Evolutionary conservation across 2,329 filamentous ascomycete genomes (phyloP).

Genomic region (Xylogone sp.): DNA sequence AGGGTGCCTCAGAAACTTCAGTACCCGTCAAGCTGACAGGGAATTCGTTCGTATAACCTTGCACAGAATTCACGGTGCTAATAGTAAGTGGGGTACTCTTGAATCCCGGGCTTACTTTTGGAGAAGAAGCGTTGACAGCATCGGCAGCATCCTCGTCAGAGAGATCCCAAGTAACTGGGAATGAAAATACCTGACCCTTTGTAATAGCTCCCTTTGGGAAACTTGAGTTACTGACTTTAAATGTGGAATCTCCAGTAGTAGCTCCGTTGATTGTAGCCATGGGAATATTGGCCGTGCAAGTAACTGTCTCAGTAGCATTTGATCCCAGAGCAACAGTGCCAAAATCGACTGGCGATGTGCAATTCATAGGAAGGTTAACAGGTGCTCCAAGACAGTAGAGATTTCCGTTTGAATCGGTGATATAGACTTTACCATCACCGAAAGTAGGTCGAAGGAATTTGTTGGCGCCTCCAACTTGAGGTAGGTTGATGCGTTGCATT

Average conservation of each 20-base stretch:
- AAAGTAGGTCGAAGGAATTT: slow-evolving; percentile 37
- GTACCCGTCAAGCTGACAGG: slow-evolving; percentile 32
- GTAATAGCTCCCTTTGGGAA: slow-evolving; percentile 28
- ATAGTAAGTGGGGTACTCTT: slow-evolving; percentile 30
- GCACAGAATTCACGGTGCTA: slow-evolving; percentile 29
- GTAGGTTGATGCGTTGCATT: slow-evolving; percentile 27
- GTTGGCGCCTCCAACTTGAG: slow-evolving; percentile 29
- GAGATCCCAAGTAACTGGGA: slow-evolving; percentile 32
- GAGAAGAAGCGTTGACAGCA: slow-evolving; percentile 11
- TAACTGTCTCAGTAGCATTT: slow-evolving; percentile 18
- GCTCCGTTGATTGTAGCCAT: slow-evolving; percentile 28
- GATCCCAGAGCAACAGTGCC: slow-evolving; percentile 27
- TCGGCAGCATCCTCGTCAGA: slow-evolving; percentile 10
- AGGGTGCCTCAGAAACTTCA: slow-evolving; percentile 27
- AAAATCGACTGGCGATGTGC: slow-evolving; percentile 31
- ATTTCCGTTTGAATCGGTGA: slow-evolving; percentile 21
- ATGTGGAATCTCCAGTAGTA: slow-evolving; percentile 25
- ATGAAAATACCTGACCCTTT: slow-evolving; percentile 27
- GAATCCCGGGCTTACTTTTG: slow-evolving; percentile 25
- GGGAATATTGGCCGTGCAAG: slow-evolving; percentile 30
- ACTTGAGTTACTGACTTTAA: slow-evolving; percentile 26
- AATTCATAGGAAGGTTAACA: slow-evolving; percentile 33
- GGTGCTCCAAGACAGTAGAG: slow-evolving; percentile 29
- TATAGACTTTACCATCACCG: slow-evolving; percentile 31
- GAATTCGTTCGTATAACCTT: slow-evolving; percentile 29